These are phyloP conservation scores for Phytophthora pseudosyringae DNA, from an alignment of 352 stramenopile species.

Conservation along the genomic window DNA sequence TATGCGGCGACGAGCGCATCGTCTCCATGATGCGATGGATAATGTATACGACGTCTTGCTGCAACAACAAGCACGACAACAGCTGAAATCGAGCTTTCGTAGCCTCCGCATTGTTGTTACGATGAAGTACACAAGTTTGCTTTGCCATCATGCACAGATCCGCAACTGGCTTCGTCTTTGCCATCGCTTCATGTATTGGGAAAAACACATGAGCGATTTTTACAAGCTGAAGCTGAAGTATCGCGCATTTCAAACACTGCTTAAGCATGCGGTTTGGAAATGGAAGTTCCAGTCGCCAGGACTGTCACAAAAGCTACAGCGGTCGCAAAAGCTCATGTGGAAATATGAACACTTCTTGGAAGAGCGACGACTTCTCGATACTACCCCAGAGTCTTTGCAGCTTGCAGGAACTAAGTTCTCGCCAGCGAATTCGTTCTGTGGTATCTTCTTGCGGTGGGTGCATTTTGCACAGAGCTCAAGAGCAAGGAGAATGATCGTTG, in stretches of 20 bases:
- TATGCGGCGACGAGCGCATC: slow-evolving; percentile 51
- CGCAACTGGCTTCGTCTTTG: slow-evolving; percentile 72
- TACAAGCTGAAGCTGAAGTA: slow-evolving; percentile 50
- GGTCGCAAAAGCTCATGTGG: slow-evolving; percentile 39
- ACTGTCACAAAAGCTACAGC: slow-evolving; percentile 44
- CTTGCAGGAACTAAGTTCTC: slow-evolving; percentile 51
- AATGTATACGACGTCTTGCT: slow-evolving; percentile 63
- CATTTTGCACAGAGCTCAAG: slow-evolving; percentile 56
- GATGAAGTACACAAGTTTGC: slow-evolving; percentile 48
- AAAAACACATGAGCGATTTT: slow-evolving; percentile 48
- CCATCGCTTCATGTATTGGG: slow-evolving; percentile 59
- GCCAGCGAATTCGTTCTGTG: slow-evolving; percentile 51
- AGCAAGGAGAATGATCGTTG: slow-evolving; percentile 30
- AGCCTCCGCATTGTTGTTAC: slow-evolving; percentile 56
- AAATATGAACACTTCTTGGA: slow-evolving; percentile 54
- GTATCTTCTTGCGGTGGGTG: slow-evolving; percentile 63
- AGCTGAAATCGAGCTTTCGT: slow-evolving; percentile 66
- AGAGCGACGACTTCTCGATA: slow-evolving; percentile 38
- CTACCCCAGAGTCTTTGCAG: slow-evolving; percentile 34
- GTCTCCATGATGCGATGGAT: slow-evolving; percentile 69
- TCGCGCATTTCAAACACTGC: slow-evolving; percentile 46
- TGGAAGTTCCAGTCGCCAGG: slow-evolving; percentile 57
- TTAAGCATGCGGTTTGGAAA: slow-evolving; percentile 57
- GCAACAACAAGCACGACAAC: slow-evolving; percentile 42
- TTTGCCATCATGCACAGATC: slow-evolving; percentile 56